A percentile compares a stretch with the other conserved stretches of the same genome.
Conservation (phyloP, 305 asterid species). For the Stenogyne calaminthoides region DNA sequence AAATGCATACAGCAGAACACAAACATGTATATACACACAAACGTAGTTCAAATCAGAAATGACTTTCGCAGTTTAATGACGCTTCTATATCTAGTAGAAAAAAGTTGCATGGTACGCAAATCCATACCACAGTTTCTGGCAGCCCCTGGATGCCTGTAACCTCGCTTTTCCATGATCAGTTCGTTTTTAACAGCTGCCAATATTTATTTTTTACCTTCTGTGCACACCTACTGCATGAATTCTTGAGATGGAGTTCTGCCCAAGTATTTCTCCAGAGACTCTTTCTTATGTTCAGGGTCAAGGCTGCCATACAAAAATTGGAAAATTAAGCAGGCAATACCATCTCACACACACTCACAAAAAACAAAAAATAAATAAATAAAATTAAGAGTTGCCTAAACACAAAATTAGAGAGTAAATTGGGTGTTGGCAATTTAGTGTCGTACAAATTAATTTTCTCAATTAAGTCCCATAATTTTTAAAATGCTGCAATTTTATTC, state of each 20-base stretch:
- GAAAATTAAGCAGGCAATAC: background rate
- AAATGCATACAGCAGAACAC: too few species aligned
- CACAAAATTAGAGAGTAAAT: background rate
- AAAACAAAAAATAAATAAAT: background rate
- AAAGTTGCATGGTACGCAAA: background rate
- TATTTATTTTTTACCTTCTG: constrained; percentile 22
- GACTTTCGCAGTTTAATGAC: constrained; percentile 23
- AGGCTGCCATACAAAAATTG: constrained; percentile 61
- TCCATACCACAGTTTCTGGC: constrained; percentile 30
- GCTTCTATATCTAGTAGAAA: constrained; percentile 23
- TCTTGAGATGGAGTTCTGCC: constrained; percentile 63
- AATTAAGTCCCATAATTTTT: too few species aligned
- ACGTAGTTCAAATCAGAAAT: background rate
- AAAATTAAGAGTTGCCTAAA: background rate
- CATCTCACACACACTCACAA: background rate
- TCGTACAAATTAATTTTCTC: too few species aligned
- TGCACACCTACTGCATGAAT: constrained; percentile 53
- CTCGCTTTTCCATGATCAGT: constrained; percentile 20
- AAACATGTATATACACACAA: background rate
- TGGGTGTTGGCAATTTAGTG: too few species aligned
- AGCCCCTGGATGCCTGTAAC: constrained; percentile 13
- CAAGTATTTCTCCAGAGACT: constrained; percentile 83
- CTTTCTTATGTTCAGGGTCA: constrained; percentile 93
- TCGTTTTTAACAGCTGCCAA: constrained; percentile 22
- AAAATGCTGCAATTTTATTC: too few species aligned